These are phyloP conservation scores for Euphrasia confusa DNA, from an alignment of 257 asterid genomes.

Conservation along the genomic window DNA sequence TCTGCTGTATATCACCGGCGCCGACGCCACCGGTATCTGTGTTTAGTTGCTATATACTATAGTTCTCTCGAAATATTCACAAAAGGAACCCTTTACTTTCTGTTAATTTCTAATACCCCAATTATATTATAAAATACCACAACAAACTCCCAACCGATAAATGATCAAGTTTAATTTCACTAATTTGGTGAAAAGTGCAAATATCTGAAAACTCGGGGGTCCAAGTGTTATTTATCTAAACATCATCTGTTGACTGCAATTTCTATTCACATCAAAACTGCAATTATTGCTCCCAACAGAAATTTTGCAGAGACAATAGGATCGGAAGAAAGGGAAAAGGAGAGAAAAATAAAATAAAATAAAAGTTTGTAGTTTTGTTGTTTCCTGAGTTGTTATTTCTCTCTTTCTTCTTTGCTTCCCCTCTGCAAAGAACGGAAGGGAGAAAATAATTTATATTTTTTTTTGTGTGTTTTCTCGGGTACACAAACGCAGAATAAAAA, in stretches of 20 bases:
- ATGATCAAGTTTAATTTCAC: no score
- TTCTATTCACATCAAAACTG: slow-evolving; percentile 25
- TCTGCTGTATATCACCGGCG: no score
- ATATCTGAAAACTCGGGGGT: neutral
- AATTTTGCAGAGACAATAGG: slow-evolving; percentile 26
- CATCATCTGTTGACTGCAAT: slow-evolving; percentile 23
- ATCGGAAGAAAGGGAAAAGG: slow-evolving; percentile 8
- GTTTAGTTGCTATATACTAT: no score
- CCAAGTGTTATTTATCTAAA: neutral
- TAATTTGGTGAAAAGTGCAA: no score
- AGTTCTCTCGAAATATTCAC: no score
- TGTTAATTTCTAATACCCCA: no score
- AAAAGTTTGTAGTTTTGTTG: slow-evolving; percentile 29
- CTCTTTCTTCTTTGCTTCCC: slow-evolving; percentile 49
- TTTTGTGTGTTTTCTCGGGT: neutral
- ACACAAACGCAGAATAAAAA: no score
- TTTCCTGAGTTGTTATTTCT: slow-evolving; percentile 29
- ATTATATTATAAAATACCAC: no score
- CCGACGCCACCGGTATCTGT: no score
- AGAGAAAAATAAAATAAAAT: neutral
- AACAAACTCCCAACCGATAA: no score
- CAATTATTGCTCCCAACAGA: slow-evolving; percentile 23
- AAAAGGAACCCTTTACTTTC: no score
- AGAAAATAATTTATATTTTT: slow-evolving; percentile 12
- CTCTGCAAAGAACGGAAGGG: slow-evolving; percentile 41